These are phyloP conservation scores for Isabelozyma heimii DNA, from an alignment of 805 yeast species.

Conservation along the genomic window DNA sequence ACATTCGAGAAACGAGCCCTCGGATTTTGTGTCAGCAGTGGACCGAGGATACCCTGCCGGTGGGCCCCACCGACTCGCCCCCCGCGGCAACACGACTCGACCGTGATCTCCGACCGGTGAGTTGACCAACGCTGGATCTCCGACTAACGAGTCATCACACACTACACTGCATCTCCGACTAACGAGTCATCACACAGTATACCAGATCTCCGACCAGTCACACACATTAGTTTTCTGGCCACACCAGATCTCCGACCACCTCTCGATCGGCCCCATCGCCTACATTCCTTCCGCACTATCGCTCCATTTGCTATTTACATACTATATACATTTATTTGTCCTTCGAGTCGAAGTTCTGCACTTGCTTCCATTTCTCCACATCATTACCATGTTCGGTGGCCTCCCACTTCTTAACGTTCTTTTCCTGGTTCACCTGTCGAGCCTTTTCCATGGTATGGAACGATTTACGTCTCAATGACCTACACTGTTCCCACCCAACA, in stretches of 20 bases:
- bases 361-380: slow-evolving; percentile 24
- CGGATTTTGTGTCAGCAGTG: background rate
- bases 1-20: background rate
- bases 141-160: background rate
- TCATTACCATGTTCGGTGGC: slow-evolving; percentile 14
- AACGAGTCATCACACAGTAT: background rate
- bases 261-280: no score
- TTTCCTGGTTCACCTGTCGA: slow-evolving; percentile 44
- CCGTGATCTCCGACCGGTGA: no score
- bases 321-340: background rate
- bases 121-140: no score
- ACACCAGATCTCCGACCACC: no score
- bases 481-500: slow-evolving; percentile 92
- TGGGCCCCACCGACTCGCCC: no score
- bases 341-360: slow-evolving; percentile 9
- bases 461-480: slow-evolving; percentile 64
- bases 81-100: no score
- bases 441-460: slow-evolving; percentile 69
- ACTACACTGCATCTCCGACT: background rate
- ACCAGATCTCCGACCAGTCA: no score
- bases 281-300: no score
- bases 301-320: background rate
- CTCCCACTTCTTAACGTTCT: slow-evolving; percentile 27
- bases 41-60: background rate
- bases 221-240: no score